phyloP scores from a whole-genome alignment of 176 grass and related monocot genomes.

The Ampelocalamus luodianensis region DNA sequence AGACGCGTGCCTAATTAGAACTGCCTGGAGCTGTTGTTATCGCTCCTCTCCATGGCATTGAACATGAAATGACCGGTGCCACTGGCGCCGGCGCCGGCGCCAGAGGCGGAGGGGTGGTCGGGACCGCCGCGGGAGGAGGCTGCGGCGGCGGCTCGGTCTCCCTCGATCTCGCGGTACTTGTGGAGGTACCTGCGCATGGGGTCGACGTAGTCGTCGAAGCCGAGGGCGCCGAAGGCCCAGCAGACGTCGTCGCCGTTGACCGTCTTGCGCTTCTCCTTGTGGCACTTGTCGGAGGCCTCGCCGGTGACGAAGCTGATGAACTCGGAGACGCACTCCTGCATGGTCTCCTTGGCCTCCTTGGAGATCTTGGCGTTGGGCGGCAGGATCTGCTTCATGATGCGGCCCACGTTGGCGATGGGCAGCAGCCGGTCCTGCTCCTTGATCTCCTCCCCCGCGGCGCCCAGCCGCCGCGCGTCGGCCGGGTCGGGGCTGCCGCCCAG shows the following conservation, averaged over 20 bases:
- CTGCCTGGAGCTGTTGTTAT: conserved; percentile 59
- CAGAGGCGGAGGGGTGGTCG: conserved; percentile 16
- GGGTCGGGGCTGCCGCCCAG: conserved; percentile 26
- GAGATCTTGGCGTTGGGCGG: conserved; percentile 90
- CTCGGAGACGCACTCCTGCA: conserved; percentile 91
- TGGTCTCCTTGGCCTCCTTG: conserved; percentile 90
- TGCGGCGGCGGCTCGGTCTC: conserved; percentile 61
- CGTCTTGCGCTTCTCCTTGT: conserved; percentile 89
- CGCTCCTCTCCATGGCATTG: conserved; percentile 57
- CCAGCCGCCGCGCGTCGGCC: neutral
- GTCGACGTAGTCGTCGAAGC: conserved; percentile 83
- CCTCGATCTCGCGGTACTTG: conserved; percentile 79
- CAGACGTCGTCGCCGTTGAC: conserved; percentile 93
- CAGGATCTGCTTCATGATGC: conserved; percentile 91
- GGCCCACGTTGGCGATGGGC: conserved; percentile 80
- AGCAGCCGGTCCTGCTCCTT: conserved; percentile 92
- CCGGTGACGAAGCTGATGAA: conserved; percentile 93
- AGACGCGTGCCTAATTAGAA: conserved; percentile 35
- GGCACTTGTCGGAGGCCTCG: conserved; percentile 87
- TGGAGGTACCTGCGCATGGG: conserved; percentile 78
- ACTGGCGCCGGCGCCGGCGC: conserved; percentile 1
- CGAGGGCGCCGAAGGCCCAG: conserved; percentile 73
- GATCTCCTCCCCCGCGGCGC: conserved; percentile 37
- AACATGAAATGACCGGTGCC: conserved; percentile 78
- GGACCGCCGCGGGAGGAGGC: conserved; percentile 42